Conservation (phyloP, 208 protist genomes). For the Angomonas deanei region DNA sequence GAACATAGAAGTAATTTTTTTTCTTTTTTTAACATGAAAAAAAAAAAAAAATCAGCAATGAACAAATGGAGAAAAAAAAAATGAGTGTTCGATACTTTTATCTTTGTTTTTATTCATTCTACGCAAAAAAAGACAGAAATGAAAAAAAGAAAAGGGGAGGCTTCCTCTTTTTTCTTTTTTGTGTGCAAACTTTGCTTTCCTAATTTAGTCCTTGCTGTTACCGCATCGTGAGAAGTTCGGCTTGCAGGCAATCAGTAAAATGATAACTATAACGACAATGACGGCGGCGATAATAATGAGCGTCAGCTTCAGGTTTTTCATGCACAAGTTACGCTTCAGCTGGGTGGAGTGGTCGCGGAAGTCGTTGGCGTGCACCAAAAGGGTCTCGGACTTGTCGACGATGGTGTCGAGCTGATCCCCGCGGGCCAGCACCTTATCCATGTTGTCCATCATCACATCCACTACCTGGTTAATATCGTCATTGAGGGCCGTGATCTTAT, state of each 20-base stretch:
- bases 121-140: conserved; percentile 4
- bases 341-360: conserved; percentile 81
- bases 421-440: conserved; percentile 87
- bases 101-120: no score
- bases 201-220: conserved; percentile 4
- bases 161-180: background rate
- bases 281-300: conserved; percentile 73
- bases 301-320: conserved; percentile 88
- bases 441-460: conserved; percentile 92
- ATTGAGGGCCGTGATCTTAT: conserved; percentile 86
- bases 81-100: no score
- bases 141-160: background rate
- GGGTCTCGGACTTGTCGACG: conserved; percentile 76
- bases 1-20: no score
- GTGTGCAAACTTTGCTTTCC: background rate
- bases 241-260: conserved; percentile 81
- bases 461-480: conserved; percentile 89
- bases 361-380: conserved; percentile 77
- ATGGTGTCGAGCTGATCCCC: conserved; percentile 84
- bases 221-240: conserved; percentile 83
- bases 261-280: conserved; percentile 72
- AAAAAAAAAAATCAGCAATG: no score
- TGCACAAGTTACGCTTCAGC: conserved; percentile 86
- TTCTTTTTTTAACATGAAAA: no score
- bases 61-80: no score